These are phyloP conservation scores for Musa schizocarpa DNA, from an alignment of 176 grass and related monocot species.

Conservation along the genomic window DNA sequence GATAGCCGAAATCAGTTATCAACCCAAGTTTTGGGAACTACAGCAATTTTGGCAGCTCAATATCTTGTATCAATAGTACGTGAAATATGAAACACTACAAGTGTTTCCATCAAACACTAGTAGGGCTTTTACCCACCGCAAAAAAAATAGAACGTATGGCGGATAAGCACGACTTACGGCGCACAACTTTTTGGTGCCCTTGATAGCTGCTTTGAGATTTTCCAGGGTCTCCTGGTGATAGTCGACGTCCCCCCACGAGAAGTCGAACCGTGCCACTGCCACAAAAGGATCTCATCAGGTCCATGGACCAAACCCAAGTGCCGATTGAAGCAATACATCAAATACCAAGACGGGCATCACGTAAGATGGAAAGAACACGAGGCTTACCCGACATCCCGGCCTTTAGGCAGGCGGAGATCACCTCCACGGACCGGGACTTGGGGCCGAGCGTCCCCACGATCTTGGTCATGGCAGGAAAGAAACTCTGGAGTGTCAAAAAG, in stretches of 20 bases:
- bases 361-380: not conserved
- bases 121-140: no score
- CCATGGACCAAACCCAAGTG: not conserved
- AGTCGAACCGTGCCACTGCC: constrained; percentile 88
- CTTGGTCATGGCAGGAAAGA: constrained; percentile 98
- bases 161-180: constrained; percentile 33
- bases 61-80: no score
- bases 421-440: constrained; percentile 79
- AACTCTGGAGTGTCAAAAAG: constrained; percentile 33
- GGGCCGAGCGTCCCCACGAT: constrained; percentile 93
- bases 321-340: not conserved
- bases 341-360: not conserved
- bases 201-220: constrained; percentile 87
- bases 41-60: no score
- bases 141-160: not conserved
- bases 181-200: constrained; percentile 86
- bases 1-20: no score
- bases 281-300: constrained; percentile 1
- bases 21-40: no score
- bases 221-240: constrained; percentile 95
- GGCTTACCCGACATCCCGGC: constrained; percentile 85
- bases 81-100: no score
- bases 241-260: constrained; percentile 73
- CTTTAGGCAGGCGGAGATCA: constrained; percentile 91
- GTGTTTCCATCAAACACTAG: no score